Evolutionary conservation across 2,329 filamentous ascomycete genomes (phyloP), one percentile per base, ranked within the genome.

Genomic region (Aspergillus sp.): DNA sequence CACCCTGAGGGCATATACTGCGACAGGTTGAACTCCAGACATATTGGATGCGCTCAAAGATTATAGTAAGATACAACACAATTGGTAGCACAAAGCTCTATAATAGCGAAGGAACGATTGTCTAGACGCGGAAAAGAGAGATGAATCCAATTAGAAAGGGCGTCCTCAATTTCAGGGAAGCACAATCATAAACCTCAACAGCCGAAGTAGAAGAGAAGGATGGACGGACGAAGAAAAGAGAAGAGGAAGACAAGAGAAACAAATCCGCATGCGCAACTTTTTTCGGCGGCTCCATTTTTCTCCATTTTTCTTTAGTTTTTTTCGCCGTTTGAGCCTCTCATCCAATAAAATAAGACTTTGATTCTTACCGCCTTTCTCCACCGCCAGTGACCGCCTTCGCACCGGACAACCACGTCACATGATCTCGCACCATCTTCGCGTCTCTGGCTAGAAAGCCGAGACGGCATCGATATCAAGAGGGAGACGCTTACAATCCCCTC

Each of bases 1-100:
- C 77, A 98, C 90, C 82, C 91, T 88, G 67, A 97, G 89, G 79
- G 93, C 92, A 76, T 95, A 99, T 74, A 98, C 84, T 75, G 90
- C 90, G 77, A 95, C 90, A 73, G 82, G 84, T 60, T 79, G 77
- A 63, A 76, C 69, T 59, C 72, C 77, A 62, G 79, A 79, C 79
- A 81, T 81, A 61, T 64, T 74, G 64, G 55, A 54, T 40, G 63
- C 63, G 62, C 59, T 43, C 55, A 35, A 31, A 48, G n/a, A 15
- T 12, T 58, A 63, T 40, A 46, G 9, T 37, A 45, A 33, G 37
- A 62, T 60, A 58, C 55, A 56, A 62, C 64, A 65, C 66, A 65
- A 59, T 60, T 60, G 52, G 41, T 35, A 58, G 65, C 62, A 60
- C 62, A 62, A 37, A 59, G 35, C 45, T 58, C 55, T 52, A 52